phyloP scores from a whole-genome alignment of 768 basidiomycete species.

The Fistulinella prunicolor region DNA sequence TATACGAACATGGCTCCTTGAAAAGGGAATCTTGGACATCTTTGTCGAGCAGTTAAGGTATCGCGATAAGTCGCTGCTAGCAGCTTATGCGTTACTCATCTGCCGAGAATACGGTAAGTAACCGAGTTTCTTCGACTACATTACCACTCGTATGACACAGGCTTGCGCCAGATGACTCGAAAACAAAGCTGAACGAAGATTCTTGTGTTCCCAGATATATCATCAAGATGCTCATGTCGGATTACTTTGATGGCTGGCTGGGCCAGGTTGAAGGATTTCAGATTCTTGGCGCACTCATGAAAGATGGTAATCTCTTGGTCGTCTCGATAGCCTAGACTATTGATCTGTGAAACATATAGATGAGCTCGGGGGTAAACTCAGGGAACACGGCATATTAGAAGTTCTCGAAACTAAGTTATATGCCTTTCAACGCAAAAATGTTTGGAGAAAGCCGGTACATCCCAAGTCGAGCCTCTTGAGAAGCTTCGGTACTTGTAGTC shows the following conservation, averaged over 20 bases:
- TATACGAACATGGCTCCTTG: not conserved
- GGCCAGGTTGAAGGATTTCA: conserved; percentile 6
- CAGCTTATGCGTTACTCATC: not conserved
- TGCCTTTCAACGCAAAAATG: no score
- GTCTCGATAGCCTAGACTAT: not conserved
- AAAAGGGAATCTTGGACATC: not conserved
- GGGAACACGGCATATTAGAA: not conserved
- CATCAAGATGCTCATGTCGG: conserved; percentile 1
- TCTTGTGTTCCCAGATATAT: not conserved
- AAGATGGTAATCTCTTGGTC: not conserved
- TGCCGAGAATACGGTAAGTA: conserved; percentile 1
- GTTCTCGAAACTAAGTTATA: no score
- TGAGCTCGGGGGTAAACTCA: not conserved
- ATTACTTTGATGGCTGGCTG: conserved; percentile 4
- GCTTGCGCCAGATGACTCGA: not conserved
- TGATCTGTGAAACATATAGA: not conserved
- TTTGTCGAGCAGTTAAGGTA: conserved; percentile 17
- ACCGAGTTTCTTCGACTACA: not conserved
- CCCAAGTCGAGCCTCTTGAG: no score
- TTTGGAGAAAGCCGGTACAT: no score
- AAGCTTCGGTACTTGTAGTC: no score
- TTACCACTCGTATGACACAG: not conserved
- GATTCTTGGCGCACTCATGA: conserved; percentile 1
- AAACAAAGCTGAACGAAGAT: not conserved
- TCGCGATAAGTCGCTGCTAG: conserved; percentile 1